Evolutionary conservation across 345 rosid genomes (phyloP).

Genomic region (Clausena lansium): DNA sequence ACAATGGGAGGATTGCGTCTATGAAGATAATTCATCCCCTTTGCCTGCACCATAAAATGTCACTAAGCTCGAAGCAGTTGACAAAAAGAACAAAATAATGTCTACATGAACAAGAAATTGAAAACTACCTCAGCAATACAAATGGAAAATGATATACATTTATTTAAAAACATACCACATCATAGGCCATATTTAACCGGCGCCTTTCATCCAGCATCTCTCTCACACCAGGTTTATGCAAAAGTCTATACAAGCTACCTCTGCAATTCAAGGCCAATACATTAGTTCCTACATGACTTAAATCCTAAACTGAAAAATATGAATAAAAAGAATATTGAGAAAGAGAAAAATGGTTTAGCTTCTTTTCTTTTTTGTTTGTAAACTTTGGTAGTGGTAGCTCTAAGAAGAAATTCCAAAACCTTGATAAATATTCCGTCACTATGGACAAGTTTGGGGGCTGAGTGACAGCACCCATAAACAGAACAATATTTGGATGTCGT

Average conservation of each 20-base stretch:
- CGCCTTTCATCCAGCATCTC: constrained; percentile 93
- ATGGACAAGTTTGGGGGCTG: constrained; percentile 96
- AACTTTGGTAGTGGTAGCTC: background rate
- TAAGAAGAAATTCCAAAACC: constrained; percentile 42
- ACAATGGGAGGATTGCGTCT: constrained; percentile 91
- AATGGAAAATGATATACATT: background rate
- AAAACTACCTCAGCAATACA: background rate
- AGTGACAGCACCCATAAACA: constrained; percentile 98
- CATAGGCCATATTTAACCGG: constrained; percentile 91
- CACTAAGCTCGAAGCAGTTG: constrained; percentile 11
- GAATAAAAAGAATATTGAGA: background rate
- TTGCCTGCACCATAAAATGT: constrained; percentile 58
- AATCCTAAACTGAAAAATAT: background rate
- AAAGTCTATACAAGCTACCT: constrained; percentile 93
- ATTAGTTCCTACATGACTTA: constrained; percentile 19
- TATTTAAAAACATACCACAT: constrained; percentile 69
- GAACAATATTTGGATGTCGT: constrained; percentile 99
- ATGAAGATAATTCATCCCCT: constrained; percentile 99
- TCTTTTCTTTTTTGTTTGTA: background rate
- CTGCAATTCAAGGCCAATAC: constrained; percentile 46
- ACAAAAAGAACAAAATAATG: constrained; percentile 4
- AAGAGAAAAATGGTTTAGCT: background rate
- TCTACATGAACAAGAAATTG: background rate
- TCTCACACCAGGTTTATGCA: constrained; percentile 83
- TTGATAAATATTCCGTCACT: constrained; percentile 96